Conservation (phyloP, 2,329 filamentous ascomycete species). For the Cladosporium cucumerinum region DNA sequence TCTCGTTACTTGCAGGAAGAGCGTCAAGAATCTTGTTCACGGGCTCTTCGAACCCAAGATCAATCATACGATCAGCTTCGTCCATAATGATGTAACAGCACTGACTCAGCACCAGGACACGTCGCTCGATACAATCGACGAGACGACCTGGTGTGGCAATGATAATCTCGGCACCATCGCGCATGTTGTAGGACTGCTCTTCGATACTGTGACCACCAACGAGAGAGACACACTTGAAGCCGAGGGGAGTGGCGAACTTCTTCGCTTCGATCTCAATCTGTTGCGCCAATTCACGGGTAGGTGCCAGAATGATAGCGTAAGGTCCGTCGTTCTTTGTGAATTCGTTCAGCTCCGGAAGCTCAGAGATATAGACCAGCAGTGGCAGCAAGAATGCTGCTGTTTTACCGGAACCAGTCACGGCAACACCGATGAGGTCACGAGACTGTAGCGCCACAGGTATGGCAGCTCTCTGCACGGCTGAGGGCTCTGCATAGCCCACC, state of each 20-base stretch:
- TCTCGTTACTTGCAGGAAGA: constrained; percentile 87
- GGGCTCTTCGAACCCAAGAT: constrained; percentile 94
- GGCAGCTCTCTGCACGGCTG: constrained; percentile 86
- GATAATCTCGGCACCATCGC: constrained; percentile 93
- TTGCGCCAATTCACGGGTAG: constrained; percentile 94
- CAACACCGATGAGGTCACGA: constrained; percentile 95
- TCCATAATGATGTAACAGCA: constrained; percentile 99
- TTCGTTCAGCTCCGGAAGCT: constrained; percentile 80
- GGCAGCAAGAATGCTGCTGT: constrained; percentile 93
- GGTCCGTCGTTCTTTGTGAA: constrained; percentile 89
- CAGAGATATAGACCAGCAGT: constrained; percentile 88
- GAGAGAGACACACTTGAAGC: constrained; percentile 92
- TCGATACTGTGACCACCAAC: constrained; percentile 96
- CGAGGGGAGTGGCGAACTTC: constrained; percentile 86
- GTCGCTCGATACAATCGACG: constrained; percentile 92
- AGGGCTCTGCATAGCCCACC: constrained; percentile 89
- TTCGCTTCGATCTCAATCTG: constrained; percentile 93
- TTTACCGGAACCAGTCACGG: constrained; percentile 97
- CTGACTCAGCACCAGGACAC: constrained; percentile 86
- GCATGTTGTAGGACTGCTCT: constrained; percentile 84
- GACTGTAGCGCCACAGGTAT: constrained; percentile 93
- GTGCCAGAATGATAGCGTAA: constrained; percentile 94
- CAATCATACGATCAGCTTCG: constrained; percentile 98
- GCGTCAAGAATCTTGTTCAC: constrained; percentile 97
- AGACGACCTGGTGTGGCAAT: constrained; percentile 98